These are phyloP conservation scores for Mercurialis annua DNA, from an alignment of 345 rosid genomes.

Conservation along the genomic window DNA sequence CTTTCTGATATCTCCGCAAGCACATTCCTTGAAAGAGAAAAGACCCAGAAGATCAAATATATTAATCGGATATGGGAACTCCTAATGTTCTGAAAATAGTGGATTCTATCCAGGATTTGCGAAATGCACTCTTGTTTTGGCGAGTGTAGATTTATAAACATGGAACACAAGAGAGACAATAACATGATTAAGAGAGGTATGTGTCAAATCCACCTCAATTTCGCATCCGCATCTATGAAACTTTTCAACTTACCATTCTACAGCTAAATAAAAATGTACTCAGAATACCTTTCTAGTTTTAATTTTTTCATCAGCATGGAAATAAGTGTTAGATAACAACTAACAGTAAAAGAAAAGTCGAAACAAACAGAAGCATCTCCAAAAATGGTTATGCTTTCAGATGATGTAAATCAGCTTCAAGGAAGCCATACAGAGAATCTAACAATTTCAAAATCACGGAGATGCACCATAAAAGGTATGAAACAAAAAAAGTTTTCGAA, in stretches of 20 bases:
- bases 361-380: neutral
- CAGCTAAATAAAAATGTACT: neutral
- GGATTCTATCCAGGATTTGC: too few species aligned
- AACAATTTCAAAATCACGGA: neutral
- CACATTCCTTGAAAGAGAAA: slow-evolving; percentile 61
- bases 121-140: too few species aligned
- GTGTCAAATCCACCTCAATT: too few species aligned
- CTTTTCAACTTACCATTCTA: too few species aligned
- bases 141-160: neutral
- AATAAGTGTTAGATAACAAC: neutral
- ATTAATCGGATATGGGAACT: neutral
- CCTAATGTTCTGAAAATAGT: neutral
- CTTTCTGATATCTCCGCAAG: slow-evolving; percentile 64
- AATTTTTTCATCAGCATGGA: neutral
- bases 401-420: neutral
- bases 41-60: neutral
- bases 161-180: neutral
- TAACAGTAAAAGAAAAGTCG: neutral
- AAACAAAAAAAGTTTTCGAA: neutral
- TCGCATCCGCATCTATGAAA: too few species aligned
- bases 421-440: neutral
- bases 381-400: neutral
- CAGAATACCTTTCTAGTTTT: neutral
- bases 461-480: neutral
- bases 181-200: too few species aligned